Base-by-base conservation (phyloP, 2,329 filamentous ascomycete genomes). In the Meredithiella fracta region DNA sequence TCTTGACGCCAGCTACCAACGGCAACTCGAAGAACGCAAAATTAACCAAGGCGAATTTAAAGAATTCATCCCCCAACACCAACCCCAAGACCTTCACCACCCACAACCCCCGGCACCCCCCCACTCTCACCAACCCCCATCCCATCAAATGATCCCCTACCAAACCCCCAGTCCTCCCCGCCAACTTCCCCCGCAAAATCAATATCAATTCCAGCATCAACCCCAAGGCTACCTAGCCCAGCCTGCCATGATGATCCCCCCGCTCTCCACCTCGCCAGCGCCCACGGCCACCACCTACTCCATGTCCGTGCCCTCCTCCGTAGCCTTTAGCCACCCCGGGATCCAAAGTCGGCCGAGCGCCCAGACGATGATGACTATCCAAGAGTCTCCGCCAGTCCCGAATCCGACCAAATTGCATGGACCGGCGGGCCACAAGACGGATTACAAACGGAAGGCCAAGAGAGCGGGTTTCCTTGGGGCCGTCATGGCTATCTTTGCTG, bases 221-320 rank as follows among this genome's bases (percentile, higher is more conserved):
- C n/a, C n/a, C n/a, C 47, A 51, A 44, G 29, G 55, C 9, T 49
- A 38, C 8, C 57, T 56, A 25, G 40, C 15, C 44, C 72, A 72
- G 67, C 67, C 71, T 54, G 51, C 20, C 67, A 72, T 59, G 69
- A 70, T 31, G 34, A 37, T 31, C 9, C 31, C 8, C 31, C 54
- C 38, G 29, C 20, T 17, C 22, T 38, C 26, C 11, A 20, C 47
- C 9, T 17, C 31, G 22, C 64, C 62, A 22, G 61, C n/a, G 2
- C 17, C 47, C 53, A 26, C 53, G 20, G 9, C 20, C 44, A 17
- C 20, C 8, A 23, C 40, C 26, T 47, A 37, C 17, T 26, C 37
- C 50, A 26, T 23, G 20, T 17, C 38, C 11, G 23, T 25, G 2
- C 22, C 47, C n/a, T 14, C 49, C 38, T 52, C 25, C 47, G 9